Evolutionary conservation across 2,329 filamentous ascomycete genomes (phyloP), one percentile per base, ranked within the genome.

Genomic region (Arthrobotrys conoides): DNA sequence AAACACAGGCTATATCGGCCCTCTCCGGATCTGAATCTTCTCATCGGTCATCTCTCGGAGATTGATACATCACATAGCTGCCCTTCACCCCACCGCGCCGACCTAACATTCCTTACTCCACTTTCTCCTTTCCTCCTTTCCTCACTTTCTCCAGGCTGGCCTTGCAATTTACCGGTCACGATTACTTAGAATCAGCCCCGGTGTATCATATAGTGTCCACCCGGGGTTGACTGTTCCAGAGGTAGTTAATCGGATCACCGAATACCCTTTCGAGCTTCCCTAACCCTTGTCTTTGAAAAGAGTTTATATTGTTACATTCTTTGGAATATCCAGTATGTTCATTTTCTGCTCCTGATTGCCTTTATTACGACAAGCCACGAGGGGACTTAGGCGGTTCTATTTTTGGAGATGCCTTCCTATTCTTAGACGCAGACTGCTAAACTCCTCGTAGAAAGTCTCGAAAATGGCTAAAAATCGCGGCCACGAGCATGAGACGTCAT

Each of bases 401-500:
- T 10, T 20, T 22, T 10, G 33, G 9, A 48, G n/a, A 22, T n/a
- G 20, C 59, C 36, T 27, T 41, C 3, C 8, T 4, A 5, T 38
- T 59, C n/a, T 30, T 33, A 27, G 10, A 27, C 20, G n/a, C 14
- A 5, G 0, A 3, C 1, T 12, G 46, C 41, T 51, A 38, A 59
- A 3, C 6, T 20, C 33, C 3, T 10, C 18, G 22, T n/a, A 55
- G 66, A 69, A 64, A 53, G 46, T 64, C 30, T 57, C 44, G 20
- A 55, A 71, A 18, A 77, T 77, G 73, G 57, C 67, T 49, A 68
- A 46, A 51, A 63, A 51, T 36, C 41, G n/a, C 1, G 73, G 41
- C n/a, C 73, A 71, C 18, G 73, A 77, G 33, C 73, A 71, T 10
- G 73, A 71, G 53, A 51, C 71, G 51, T 68, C 73, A n/a, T 67